A percentile compares a stretch with the other conserved stretches of the same genome.
Conservation (phyloP, 2,329 filamentous ascomycete species). For the Alternaria consortialis region DNA sequence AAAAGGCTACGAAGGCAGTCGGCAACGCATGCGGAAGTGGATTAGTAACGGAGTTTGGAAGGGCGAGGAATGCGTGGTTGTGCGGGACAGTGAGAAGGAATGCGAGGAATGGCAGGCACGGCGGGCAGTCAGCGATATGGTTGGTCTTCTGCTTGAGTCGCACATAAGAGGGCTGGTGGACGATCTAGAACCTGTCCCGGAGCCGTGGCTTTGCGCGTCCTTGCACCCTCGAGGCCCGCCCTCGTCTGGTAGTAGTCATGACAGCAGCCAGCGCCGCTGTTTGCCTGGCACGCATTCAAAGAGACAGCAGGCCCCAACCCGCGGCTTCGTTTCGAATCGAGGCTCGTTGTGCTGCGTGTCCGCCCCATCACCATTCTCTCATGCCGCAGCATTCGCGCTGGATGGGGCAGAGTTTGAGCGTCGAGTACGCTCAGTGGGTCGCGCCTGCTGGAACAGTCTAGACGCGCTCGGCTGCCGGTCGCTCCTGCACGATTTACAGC, state of each 20-base stretch:
- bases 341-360: background rate
- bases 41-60: slow-evolving; percentile 29
- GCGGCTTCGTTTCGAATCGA: background rate
- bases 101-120: slow-evolving; percentile 35
- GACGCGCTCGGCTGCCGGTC: slow-evolving; percentile 24
- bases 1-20: slow-evolving; percentile 23
- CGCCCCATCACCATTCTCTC: background rate
- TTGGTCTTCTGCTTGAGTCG: slow-evolving; percentile 39
- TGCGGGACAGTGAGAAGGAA: slow-evolving; percentile 33
- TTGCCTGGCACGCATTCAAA: background rate
- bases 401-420: slow-evolving; percentile 8
- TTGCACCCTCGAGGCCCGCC: slow-evolving; percentile 15
- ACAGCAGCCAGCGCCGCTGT: background rate
- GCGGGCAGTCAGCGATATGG: slow-evolving; percentile 33
- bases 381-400: background rate
- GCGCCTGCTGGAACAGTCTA: slow-evolving; percentile 32
- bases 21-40: slow-evolving; percentile 29
- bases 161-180: slow-evolving; percentile 37
- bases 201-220: slow-evolving; percentile 37
- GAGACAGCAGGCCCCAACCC: background rate
- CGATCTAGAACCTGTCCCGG: slow-evolving; percentile 47
- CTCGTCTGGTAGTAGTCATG: background rate
- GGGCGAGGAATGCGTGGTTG: slow-evolving; percentile 35
- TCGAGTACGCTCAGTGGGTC: slow-evolving; percentile 20
- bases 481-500: slow-evolving; percentile 29